Conservation (phyloP, 1,284 basidiomycete genomes). For the Tilletia walkeri region DNA sequence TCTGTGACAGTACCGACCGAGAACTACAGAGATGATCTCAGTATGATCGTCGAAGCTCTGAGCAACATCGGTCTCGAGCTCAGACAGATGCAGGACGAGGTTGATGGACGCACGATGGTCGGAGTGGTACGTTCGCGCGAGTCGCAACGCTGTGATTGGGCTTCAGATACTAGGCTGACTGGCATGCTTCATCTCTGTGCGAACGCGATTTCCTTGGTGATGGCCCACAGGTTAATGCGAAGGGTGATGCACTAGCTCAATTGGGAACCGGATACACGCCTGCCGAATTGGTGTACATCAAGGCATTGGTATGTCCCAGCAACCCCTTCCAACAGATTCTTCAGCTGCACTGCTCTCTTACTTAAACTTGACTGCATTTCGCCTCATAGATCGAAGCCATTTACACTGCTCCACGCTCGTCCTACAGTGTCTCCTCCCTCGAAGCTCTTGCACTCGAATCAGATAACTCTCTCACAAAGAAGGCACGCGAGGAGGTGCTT, state of each 20-base stretch:
- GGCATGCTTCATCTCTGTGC: background rate
- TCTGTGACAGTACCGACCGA: slow-evolving; percentile 20
- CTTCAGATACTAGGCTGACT: background rate
- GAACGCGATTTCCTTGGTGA: background rate
- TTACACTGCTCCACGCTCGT: slow-evolving; percentile 71
- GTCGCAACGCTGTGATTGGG: background rate
- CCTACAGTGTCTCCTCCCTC: slow-evolving; percentile 72
- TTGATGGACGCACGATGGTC: slow-evolving; percentile 24
- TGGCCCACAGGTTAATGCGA: slow-evolving; percentile 31
- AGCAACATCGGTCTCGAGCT: slow-evolving; percentile 39
- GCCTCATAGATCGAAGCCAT: slow-evolving; percentile 74
- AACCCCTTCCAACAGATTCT: background rate
- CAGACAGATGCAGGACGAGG: slow-evolving; percentile 36
- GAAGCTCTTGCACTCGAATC: slow-evolving; percentile 62
- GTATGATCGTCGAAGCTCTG: slow-evolving; percentile 25
- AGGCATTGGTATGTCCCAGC: slow-evolving; percentile 28
- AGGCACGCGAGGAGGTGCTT: slow-evolving; percentile 15
- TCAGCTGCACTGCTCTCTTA: background rate
- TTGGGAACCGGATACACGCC: slow-evolving; percentile 43
- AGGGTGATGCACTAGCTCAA: slow-evolving; percentile 39
- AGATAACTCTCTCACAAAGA: slow-evolving; percentile 62
- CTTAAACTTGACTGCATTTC: no score
- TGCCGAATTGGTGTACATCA: slow-evolving; percentile 40
- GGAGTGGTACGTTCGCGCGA: slow-evolving; percentile 28
- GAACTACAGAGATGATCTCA: slow-evolving; percentile 26